A percentile compares a stretch with the other conserved stretches of the same genome.
Evolutionary conservation across 75 land plant genomes (phyloP).

Genomic region (Isoetes taiwanensis): DNA sequence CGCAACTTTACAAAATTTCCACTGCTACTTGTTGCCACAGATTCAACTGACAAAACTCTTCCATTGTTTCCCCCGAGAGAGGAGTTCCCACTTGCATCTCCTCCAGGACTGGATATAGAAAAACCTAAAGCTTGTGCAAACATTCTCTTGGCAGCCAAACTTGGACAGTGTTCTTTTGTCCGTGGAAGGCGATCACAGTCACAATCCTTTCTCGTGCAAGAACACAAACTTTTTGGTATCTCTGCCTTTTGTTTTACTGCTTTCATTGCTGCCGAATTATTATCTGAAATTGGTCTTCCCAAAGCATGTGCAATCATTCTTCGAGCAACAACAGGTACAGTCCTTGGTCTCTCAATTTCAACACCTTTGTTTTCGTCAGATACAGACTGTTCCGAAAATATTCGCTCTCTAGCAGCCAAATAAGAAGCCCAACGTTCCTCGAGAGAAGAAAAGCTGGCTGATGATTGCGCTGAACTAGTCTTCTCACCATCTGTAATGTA

Average conservation of each 20-base stretch:
- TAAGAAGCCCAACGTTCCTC: constrained; percentile 81
- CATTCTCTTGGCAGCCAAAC: constrained; percentile 71
- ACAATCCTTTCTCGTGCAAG: too few relatives aligned
- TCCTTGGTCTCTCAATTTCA: constrained; percentile 35
- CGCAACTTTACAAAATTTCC: background rate
- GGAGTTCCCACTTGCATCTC: background rate
- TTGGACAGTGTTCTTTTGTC: constrained; percentile 18
- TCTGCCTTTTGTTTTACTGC: too few relatives aligned
- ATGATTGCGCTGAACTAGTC: background rate
- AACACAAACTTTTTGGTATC: too few relatives aligned
- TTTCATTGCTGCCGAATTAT: too few relatives aligned
- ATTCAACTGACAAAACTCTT: background rate
- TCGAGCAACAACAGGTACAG: constrained; percentile 71
- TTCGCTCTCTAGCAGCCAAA: constrained; percentile 75
- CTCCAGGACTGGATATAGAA: constrained; percentile 7
- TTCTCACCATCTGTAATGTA: constrained; percentile 11
- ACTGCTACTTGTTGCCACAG: background rate
- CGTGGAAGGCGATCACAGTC: too few relatives aligned
- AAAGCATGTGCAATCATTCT: constrained; percentile 97
- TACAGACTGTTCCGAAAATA: constrained; percentile 35
- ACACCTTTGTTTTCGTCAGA: constrained; percentile 20
- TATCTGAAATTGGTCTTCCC: constrained; percentile 42
- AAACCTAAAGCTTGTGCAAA: constrained; percentile 82
- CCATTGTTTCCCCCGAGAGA: constrained; percentile 7
- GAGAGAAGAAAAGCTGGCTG: constrained; percentile 21